These are phyloP conservation scores for Entomortierella beljakovae DNA, from an alignment of 192 early-diverging fungal genomes.

Conservation along the genomic window DNA sequence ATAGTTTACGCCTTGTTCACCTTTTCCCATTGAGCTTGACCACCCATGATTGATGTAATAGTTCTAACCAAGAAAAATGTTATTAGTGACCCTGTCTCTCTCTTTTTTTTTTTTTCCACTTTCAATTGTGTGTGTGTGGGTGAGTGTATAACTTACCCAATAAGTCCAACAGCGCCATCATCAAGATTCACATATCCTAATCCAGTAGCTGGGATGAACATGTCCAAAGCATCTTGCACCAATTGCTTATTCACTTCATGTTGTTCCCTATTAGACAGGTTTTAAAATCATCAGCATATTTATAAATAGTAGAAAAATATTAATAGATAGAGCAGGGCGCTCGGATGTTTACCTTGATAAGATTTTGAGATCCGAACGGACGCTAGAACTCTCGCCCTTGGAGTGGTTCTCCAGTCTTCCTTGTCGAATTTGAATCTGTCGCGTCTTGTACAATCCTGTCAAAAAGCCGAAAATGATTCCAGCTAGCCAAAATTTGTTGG, in stretches of 20 bases:
- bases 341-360: slow-evolving; percentile 22
- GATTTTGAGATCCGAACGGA: slow-evolving; percentile 16
- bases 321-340: neutral
- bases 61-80: slow-evolving; percentile 17
- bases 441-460: slow-evolving; percentile 72
- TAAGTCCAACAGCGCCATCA: slow-evolving; percentile 75
- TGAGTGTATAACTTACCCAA: slow-evolving; percentile 59
- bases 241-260: slow-evolving; percentile 60
- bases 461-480: slow-evolving; percentile 71
- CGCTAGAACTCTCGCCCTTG: slow-evolving; percentile 27
- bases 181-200: slow-evolving; percentile 71
- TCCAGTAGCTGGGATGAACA: slow-evolving; percentile 73
- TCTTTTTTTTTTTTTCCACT: neutral
- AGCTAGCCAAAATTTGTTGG: slow-evolving; percentile 75
- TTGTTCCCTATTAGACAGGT: slow-evolving; percentile 62
- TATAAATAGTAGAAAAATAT: neutral
- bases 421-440: slow-evolving; percentile 60
- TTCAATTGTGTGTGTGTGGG: too few species aligned
- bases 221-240: slow-evolving; percentile 77
- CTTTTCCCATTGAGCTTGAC: slow-evolving; percentile 65
- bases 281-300: neutral
- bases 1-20: slow-evolving; percentile 36
- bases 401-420: slow-evolving; percentile 27
- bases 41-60: slow-evolving; percentile 75
- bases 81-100: neutral